Base-by-base conservation (phyloP, 192 early-diverging fungal species). In the Jimgerdemannia flammicorona region DNA sequence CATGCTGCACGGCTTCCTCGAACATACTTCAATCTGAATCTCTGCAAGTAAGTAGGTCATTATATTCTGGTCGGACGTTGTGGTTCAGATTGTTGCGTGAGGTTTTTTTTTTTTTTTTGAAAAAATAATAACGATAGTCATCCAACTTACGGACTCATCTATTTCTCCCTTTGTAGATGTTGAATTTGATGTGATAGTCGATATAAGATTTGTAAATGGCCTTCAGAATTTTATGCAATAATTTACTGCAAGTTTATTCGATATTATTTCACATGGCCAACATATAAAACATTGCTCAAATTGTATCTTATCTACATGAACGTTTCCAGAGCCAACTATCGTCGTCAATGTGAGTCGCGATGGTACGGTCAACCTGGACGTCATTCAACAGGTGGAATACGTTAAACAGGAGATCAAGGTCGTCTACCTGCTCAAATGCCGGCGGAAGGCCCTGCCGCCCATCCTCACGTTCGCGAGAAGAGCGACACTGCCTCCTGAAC, bases 161-260 rank as follows among this genome's bases (percentile, higher is more conserved):
- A 6, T 65, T 9, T 39, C 4, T 2, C 4, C 6, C 7, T 41
- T 4, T 4, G 29, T 86, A 84, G 71, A 90, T 80, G 75, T 54
- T 80, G 97, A 99, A 81, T 96, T 96, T 11, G 97, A 99, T 90
- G 87, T 96, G 72, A 99, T 99, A 96, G 91, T 99, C 70, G 97
- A 99, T 79, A 93, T 97, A 90, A 96, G 96, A 54, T 99, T 99
- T 78, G 97, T 97, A 70, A 96, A 99, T 43, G 97, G 97, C 79
- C 92, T 97, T 44, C 89, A 96, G 67, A 94, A 92, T 59, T 95
- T 99, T 70, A 91, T 99, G 86, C 98, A 96, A 4, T 98, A 91
- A 75, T 99, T 98, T 77, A 98, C 80, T 70, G 86, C 86, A 71
- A 75, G 68, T 70, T 14, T 59, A 54, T 4, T 11, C 49, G 4